Evolutionary conservation across 352 stramenopile species (phyloP), one percentile per base, ranked within the genome.

Genomic region (Thalassiosira livingstoniorum): DNA sequence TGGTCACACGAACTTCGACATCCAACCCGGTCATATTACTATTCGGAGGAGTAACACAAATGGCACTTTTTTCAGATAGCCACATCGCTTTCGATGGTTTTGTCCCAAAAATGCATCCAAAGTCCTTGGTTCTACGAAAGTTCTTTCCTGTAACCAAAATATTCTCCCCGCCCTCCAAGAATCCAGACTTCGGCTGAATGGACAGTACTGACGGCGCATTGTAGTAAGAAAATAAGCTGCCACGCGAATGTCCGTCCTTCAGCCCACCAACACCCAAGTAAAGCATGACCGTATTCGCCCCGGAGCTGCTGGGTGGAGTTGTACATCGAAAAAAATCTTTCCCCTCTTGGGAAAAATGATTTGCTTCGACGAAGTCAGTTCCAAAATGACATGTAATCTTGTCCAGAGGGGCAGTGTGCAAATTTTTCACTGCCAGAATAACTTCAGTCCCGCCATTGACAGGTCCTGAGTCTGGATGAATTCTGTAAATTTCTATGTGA

Each of bases 301-400:
- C 57, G 15, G 21, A 35, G 21, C n/a, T 73, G 39, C 45, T 25
- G 2, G 71, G 2, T 35, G 79, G 79, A 2, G 84, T 61, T 32
- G 63, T 55, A 43, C 78, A 89, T 58, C 64, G 61, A 51, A 80
- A 82, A 43, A 70, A 32, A 51, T 76, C 45, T 53, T 77, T 58
- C 27, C 31, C n/a, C 25, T 79, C 55, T 51, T 57, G 0, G 3
- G 31, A 3, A 4, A 60, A 29, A 74, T 65, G 51, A 58, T 53
- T 67, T 25, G 61, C 43, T 63, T 54, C n/a, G 23, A 82, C 71
- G 69, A 84, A 21, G 45, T 32, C 45, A 64, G 81, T 45, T 2
- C 77, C 84, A 84, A 90, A 90, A 65, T 83, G 76, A 35, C 84
- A 90, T 45, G 71, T 80, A 7, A 85, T 64, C 11, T 75, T 7